Base-by-base conservation (phyloP, 1,284 basidiomycete species). In the Leccinum pachyderme region DNA sequence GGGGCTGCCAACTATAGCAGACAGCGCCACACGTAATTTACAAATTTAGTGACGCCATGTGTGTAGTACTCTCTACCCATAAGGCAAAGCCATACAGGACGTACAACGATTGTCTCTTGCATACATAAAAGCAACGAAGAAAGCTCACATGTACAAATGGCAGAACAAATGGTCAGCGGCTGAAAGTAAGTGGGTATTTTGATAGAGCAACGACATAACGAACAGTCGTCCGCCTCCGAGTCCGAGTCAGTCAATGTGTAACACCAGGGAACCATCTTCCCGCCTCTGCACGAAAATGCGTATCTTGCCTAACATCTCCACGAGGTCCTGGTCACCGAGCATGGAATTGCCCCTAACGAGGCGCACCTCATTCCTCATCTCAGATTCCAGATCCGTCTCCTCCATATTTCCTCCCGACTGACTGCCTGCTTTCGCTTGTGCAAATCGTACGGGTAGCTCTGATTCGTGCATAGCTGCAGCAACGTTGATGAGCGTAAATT, bases 401-500 rank as follows among this genome's bases (percentile, higher is more conserved):
- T 49, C 27, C 50, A n/a, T 49, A 18, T 22, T 12, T 18, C 25
- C 25, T 12, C 15, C 5, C 13, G 11, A 12, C 7, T 49, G 53
- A 13, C n/a, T 47, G 7, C 44, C 47, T 2, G 47, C 49, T 3
- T 54, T 61, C 7, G 48, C 27, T 18, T 49, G 61, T 3, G 53
- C 55, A 47, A 68, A 60, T 37, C 51, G 54, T 25, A 51, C 55
- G 0, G 69, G 63, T 18, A 71, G 57, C 27, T 70, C 67, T 0
- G 69, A 71, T 15, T 39, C 56, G 7, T 71, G 59, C 3, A 70
- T 18, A 0, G 68, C 62, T 0, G 62, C 59, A 0, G 64, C 64
- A 24, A 71, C 44, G 3, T 64, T 67, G 28, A 53, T 44, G 45
- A 71, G 58, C 13, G 68, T 68, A n/a, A 70, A 68, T n/a, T 59